These are phyloP conservation scores for Suillus decipiens DNA, from an alignment of 768 basidiomycete species.

Conservation along the genomic window DNA sequence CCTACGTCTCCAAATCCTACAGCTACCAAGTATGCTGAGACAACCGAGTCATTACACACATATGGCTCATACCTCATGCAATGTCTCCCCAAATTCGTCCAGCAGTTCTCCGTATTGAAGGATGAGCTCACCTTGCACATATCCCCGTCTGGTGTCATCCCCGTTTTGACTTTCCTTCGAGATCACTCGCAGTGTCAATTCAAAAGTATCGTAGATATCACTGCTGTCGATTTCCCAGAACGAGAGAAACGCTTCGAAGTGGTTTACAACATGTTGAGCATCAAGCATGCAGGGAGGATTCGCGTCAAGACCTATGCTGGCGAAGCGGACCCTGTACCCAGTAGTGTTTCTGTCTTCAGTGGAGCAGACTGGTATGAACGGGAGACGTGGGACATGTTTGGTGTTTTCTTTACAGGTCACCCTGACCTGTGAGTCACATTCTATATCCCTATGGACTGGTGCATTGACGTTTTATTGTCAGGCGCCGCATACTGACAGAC, in stretches of 20 bases:
- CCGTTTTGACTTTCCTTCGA: conserved; percentile 87
- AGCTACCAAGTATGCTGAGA: conserved; percentile 65
- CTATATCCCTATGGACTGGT: neutral
- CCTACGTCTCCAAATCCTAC: conserved; percentile 88
- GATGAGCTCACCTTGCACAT: conserved; percentile 93
- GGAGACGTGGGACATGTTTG: conserved; percentile 97
- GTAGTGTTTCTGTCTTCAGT: conserved; percentile 72
- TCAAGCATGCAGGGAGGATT: conserved; percentile 78
- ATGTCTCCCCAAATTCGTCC: conserved; percentile 94
- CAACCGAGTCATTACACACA: conserved; percentile 79
- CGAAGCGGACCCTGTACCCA: conserved; percentile 90
- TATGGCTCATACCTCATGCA: conserved; percentile 94
- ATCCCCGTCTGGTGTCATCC: conserved; percentile 77
- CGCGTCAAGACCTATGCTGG: conserved; percentile 97
- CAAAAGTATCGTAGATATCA: conserved; percentile 91
- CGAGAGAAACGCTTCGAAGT: conserved; percentile 93
- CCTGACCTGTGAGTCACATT: conserved; percentile 81
- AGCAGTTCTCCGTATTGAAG: conserved; percentile 96
- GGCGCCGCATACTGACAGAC: conserved; percentile 96
- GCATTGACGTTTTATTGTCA: conserved; percentile 29
- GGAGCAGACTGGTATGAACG: conserved; percentile 99
- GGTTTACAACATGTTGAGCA: conserved; percentile 91
- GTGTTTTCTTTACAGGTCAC: conserved; percentile 94
- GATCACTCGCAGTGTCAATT: conserved; percentile 97
- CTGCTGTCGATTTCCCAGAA: conserved; percentile 94